Base-by-base conservation (phyloP, 129 eudicot genomes). In the Heracleum sosnowskyi region DNA sequence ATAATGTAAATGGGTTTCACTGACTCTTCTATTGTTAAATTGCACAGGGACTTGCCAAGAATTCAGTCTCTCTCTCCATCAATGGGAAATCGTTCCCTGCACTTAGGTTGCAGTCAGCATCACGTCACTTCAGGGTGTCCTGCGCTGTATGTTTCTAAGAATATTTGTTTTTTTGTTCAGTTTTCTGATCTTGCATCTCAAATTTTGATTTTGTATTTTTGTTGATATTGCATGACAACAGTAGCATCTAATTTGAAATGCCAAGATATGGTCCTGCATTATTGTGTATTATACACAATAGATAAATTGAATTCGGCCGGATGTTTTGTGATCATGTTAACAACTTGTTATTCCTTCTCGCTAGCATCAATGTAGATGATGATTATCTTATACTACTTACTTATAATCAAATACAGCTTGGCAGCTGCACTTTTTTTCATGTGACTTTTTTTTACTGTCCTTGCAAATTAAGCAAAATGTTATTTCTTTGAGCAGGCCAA, bases 401-500 rank as follows among this genome's bases (percentile, higher is more conserved):
- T 57, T 11, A 63, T 47, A 9, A 63, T 4, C 18, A 28, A 28
- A 63, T 63, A 7, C 4, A 36, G 18, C 17, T n/a, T 63, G 16
- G 69, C 36, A n/a, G 74, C 36, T 69, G 24, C 39, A 69, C n/a
- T 69, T 69, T 24, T 13, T 69, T 1, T 40, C 5, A 1, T 24
- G 33, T 16, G 20, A 72, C 10, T 39, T 22, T 12, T 40, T 18
- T 72, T 29, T 11, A 64, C 1, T 4, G 22, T 29, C 37, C 22
- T 29, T 29, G 70, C 22, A 26, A 64, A 64, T 5, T 64, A 64
- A 64, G 7, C 7, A 3, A 31, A 26, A 64, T 8, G 33, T 22
- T 6, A 18, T 36, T 4, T 36, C 33, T 80, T 75, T 87, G 73
- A 74, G 80, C 96, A 91, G 97, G 98, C 98, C 28, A 88, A 86